Conservation (phyloP, 192 early-diverging fungal species). For the Ramicandelaber brevisporus region DNA sequence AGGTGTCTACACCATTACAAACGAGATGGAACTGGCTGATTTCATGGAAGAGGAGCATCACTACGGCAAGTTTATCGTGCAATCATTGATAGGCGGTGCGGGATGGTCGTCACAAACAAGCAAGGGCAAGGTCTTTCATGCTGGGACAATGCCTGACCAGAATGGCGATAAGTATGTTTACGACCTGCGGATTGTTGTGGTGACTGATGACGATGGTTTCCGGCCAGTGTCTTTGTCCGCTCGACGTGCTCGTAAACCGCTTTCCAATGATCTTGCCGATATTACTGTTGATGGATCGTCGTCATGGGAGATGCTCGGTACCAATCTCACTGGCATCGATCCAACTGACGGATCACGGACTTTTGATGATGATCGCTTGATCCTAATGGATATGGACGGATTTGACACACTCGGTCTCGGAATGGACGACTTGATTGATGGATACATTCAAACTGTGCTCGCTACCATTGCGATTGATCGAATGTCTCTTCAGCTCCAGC, state of each 20-base stretch:
- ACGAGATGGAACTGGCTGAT: constrained; percentile 32
- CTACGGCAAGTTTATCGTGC: constrained; percentile 82
- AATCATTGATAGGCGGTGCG: constrained; percentile 64
- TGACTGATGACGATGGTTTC: constrained; percentile 44
- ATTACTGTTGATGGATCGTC: constrained; percentile 12
- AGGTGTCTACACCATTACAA: constrained; percentile 78
- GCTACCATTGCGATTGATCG: constrained; percentile 66
- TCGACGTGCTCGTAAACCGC: constrained; percentile 41
- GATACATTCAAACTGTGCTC: constrained; percentile 67
- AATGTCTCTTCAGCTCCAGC: constrained; percentile 34
- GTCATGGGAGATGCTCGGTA: constrained; percentile 82
- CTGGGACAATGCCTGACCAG: constrained; percentile 77
- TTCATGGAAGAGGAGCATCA: constrained; percentile 55
- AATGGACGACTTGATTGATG: constrained; percentile 67
- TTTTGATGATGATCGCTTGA: constrained; percentile 52
- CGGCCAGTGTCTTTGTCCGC: constrained; percentile 61
- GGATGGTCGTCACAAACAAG: constrained; percentile 49
- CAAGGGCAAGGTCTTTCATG: constrained; percentile 63
- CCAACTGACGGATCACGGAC: constrained; percentile 51
- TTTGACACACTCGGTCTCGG: constrained; percentile 67
- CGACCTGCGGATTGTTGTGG: constrained; percentile 69
- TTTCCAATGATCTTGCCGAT: constrained; percentile 25
- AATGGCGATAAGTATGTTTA: constrained; percentile 63
- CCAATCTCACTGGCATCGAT: constrained; percentile 55
- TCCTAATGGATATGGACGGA: constrained; percentile 74